Evolutionary conservation across 805 yeast species (phyloP).

Genomic region (Spathaspora gorwiae): DNA sequence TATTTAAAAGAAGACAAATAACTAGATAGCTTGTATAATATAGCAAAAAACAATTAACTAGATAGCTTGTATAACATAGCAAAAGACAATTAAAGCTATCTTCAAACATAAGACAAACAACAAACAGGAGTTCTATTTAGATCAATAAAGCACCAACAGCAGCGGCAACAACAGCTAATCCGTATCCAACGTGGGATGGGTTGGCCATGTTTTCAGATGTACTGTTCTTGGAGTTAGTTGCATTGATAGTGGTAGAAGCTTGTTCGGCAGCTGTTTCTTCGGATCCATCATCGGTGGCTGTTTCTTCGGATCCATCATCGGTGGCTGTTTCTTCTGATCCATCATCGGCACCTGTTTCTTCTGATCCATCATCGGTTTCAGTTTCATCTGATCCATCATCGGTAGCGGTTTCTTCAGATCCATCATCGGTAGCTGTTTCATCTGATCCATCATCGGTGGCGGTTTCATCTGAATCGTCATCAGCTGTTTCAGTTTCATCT

Average conservation of each 20-base stretch:
- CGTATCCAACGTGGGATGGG: slow-evolving; percentile 5
- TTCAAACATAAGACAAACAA: no score
- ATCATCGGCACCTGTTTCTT: not conserved
- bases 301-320: not conserved
- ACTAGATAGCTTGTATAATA: not conserved
- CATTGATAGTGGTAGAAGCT: not conserved
- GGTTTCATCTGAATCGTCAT: slow-evolving; percentile 2
- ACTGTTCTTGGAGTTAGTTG: not conserved
- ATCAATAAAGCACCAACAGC: slow-evolving; percentile 5
- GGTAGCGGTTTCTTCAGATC: slow-evolving; percentile 1
- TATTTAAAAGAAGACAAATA: not conserved
- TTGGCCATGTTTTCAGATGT: not conserved
- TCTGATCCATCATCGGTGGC: slow-evolving; percentile 1
- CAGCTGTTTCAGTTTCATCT: slow-evolving; percentile 1
- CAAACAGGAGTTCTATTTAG: not conserved
- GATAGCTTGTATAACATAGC: no score
- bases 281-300: not conserved
- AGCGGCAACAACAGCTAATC: slow-evolving; percentile 4
- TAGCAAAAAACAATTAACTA: not conserved
- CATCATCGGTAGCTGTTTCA: slow-evolving; percentile 2
- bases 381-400: slow-evolving; percentile 2
- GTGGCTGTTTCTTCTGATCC: not conserved
- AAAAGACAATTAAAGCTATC: not conserved
- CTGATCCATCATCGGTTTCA: not conserved
- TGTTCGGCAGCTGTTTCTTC: slow-evolving; percentile 2